Conservation (phyloP, 352 stramenopile genomes). For the Halophytophthora polymorphica region DNA sequence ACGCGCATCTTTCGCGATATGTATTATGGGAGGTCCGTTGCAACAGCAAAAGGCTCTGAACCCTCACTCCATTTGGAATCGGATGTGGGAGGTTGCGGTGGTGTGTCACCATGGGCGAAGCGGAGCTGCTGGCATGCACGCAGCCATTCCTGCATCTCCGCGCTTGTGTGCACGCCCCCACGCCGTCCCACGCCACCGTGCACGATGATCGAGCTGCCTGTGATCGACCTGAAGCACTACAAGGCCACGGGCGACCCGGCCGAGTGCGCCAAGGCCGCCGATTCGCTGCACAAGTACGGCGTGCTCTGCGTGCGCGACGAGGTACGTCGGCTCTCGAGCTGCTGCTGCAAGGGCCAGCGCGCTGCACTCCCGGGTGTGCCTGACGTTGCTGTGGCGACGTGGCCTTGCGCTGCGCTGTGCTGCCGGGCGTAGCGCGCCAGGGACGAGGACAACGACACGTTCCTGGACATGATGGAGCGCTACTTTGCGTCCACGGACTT, state of each 20-base stretch:
- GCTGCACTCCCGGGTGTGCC: too few relatives aligned
- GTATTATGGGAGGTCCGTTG: background rate
- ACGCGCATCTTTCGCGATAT: background rate
- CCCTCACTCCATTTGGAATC: background rate
- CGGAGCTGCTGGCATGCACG: background rate
- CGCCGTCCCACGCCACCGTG: background rate
- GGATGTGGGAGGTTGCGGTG: background rate
- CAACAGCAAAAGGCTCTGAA: background rate
- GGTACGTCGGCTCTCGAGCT: slow-evolving; percentile 14
- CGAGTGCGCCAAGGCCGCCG: slow-evolving; percentile 73
- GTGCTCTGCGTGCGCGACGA: slow-evolving; percentile 81
- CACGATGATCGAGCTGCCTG: slow-evolving; percentile 70
- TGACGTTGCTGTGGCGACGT: background rate
- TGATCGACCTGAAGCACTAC: slow-evolving; percentile 83
- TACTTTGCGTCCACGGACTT: slow-evolving; percentile 92
- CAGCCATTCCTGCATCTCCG: slow-evolving; percentile 7
- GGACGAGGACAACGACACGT: slow-evolving; percentile 76
- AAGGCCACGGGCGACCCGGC: slow-evolving; percentile 58
- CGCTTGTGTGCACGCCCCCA: background rate
- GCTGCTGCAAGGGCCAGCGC: too few relatives aligned
- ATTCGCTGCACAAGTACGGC: slow-evolving; percentile 84
- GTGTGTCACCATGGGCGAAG: background rate
- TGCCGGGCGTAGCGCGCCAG: slow-evolving; percentile 38
- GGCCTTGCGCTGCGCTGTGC: slow-evolving; percentile 4
- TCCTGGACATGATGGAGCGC: slow-evolving; percentile 92